Evolutionary conservation across 2,329 filamentous ascomycete species (phyloP), one percentile per base, ranked within the genome.

Genomic region (Pseudocercospora vitis): DNA sequence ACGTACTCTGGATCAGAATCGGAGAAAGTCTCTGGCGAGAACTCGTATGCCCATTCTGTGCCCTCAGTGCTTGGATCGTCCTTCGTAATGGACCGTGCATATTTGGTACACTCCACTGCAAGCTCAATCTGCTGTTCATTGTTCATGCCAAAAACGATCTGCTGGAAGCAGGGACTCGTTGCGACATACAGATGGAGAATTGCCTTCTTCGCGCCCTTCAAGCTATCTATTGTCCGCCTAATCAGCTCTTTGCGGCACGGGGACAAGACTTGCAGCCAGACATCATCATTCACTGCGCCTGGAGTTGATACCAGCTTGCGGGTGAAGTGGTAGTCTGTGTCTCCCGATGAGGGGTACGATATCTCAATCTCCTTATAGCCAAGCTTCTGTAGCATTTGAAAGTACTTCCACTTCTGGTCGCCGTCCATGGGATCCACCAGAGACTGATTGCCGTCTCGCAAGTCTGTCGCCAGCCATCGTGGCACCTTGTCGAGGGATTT

Each of bases 351-450:
- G 46, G 92, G 92, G 75, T 96, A 97, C 3, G 91, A 94, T 16
- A 96, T 87, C 71, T 97, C 92, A 62, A 97, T 96, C 75, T 97
- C 92, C 76, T 96, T 97, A 81, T 95, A 97, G 64, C 94, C 92
- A 46, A 96, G 81, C 57, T 92, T 85, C 66, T 87, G 84, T 50
- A 97, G 83, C 90, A 95, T 95, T 74, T 91, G 86, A 79, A 97
- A 97, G 80, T 91, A 97, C 57, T 81, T 79, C 84, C 88, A 94
- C 76, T 97, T 97, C 78, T 96, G 91, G 45, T 96, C 89, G 63
- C 90, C 90, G 68, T 90, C 94, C 91, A 97, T 96, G 59, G 92
- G 91, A 71, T 96, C 89, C 28, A 89, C 85, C 72, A 96, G 78
- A 72, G 87, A 91, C 78, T 97, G 92, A 78, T 96, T 96, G 53